Percentiles rank a stretch among this genome's conserved stretches.
Evolutionary conservation across 2,329 filamentous ascomycete species (phyloP).

Genomic region (Hyphodiscus sp.): DNA sequence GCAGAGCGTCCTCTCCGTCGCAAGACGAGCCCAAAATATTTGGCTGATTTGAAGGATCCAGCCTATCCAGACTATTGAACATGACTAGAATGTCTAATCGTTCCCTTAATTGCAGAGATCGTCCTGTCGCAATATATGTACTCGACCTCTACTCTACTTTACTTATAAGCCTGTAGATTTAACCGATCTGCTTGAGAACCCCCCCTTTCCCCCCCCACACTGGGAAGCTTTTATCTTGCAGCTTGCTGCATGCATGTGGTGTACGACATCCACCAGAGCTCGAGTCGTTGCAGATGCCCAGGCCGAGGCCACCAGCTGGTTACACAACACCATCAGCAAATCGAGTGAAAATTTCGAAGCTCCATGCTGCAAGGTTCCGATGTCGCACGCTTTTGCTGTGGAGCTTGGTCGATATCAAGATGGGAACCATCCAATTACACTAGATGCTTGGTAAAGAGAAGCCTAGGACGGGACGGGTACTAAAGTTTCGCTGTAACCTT

Average conservation of each 20-base stretch:
- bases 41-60: background rate
- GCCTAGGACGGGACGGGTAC: background rate
- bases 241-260: background rate
- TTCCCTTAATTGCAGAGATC: background rate
- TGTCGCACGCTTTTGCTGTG: background rate
- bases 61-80: background rate
- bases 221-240: background rate
- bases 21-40: too few relatives aligned
- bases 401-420: background rate
- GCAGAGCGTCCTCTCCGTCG: background rate
- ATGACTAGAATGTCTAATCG: background rate
- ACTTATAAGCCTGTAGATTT: background rate
- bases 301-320: background rate
- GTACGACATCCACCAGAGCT: background rate
- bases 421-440: background rate
- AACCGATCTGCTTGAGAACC: background rate
- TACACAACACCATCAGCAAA: background rate
- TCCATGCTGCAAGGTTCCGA: background rate
- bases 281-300: background rate
- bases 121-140: background rate
- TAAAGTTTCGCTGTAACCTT: background rate
- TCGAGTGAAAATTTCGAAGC: background rate
- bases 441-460: background rate
- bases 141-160: background rate
- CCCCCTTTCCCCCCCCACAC: background rate